A percentile compares a stretch with the other conserved stretches of the same genome.
Evolutionary conservation across 1,284 basidiomycete species (phyloP).

Genomic region (Stygiomarasmius scandens): DNA sequence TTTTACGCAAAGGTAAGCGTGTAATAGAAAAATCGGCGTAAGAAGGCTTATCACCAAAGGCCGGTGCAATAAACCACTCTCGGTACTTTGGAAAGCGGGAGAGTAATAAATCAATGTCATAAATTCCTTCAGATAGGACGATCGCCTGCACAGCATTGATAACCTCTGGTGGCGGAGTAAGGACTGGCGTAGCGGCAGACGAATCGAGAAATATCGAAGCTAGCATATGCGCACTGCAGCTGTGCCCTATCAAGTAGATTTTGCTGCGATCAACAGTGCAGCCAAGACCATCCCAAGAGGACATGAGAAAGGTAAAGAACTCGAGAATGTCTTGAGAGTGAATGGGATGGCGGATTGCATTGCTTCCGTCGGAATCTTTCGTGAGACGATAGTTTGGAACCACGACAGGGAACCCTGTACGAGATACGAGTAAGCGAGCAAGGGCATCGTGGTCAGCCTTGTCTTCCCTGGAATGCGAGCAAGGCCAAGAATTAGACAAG

Average conservation of each 20-base stretch:
- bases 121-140: constrained; percentile 73
- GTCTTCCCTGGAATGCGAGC: constrained; percentile 57
- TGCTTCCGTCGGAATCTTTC: constrained; percentile 35
- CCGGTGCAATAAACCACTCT: constrained; percentile 63
- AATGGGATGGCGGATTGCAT: constrained; percentile 61
- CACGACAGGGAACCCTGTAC: constrained; percentile 59
- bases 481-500: too few species aligned
- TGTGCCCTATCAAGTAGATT: constrained; percentile 73
- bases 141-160: constrained; percentile 54
- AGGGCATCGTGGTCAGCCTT: constrained; percentile 61
- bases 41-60: constrained; percentile 55
- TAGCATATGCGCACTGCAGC: constrained; percentile 82
- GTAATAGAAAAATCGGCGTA: constrained; percentile 55
- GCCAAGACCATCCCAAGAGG: constrained; percentile 31
- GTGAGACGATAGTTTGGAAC: constrained; percentile 77
- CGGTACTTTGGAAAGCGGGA: constrained; percentile 63
- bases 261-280: constrained; percentile 40
- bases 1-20: constrained; percentile 37
- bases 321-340: constrained; percentile 67
- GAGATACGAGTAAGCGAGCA: constrained; percentile 51
- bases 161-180: constrained; percentile 51
- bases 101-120: constrained; percentile 68
- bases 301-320: constrained; percentile 59
- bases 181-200: constrained; percentile 36
- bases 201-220: constrained; percentile 67